These are phyloP conservation scores for Neurospora sp. DNA, from an alignment of 495 filamentous ascomycete species.

Conservation along the genomic window DNA sequence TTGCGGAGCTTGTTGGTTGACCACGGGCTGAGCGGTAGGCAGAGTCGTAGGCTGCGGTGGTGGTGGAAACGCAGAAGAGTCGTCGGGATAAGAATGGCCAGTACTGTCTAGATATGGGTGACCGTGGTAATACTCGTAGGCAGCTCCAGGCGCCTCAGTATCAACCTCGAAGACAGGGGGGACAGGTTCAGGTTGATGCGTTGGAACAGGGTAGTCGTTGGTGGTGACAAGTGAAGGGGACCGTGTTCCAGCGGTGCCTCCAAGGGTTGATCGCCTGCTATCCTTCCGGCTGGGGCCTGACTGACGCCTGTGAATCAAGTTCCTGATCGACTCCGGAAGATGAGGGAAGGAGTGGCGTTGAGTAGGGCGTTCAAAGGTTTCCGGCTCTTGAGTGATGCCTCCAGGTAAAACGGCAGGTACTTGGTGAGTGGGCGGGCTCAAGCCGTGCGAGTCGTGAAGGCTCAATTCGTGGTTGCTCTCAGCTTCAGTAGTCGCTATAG, in stretches of 20 bases:
- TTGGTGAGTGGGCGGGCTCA: conserved; percentile 12
- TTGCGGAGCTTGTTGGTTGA: neutral
- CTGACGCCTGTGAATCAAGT: conserved; percentile 11
- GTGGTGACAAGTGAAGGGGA: conserved; percentile 15
- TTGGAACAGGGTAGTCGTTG: conserved; percentile 1
- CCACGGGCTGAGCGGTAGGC: conserved; percentile 5
- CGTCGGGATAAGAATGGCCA: neutral
- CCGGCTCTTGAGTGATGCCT: conserved; percentile 24
- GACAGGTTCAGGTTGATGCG: conserved; percentile 2
- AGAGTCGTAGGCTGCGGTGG: conserved; percentile 2
- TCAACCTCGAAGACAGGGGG: conserved; percentile 15
- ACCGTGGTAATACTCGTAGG: conserved; percentile 23
- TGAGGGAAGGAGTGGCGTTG: conserved; percentile 10
- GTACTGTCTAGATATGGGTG: conserved; percentile 9
- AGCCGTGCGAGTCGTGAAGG: conserved; percentile 16
- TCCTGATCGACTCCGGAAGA: conserved; percentile 15
- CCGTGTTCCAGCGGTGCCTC: conserved; percentile 12
- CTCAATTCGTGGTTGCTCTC: conserved; percentile 19
- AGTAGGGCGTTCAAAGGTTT: conserved; percentile 13
- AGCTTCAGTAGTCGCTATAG: conserved; percentile 13
- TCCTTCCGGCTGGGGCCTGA: conserved; percentile 14
- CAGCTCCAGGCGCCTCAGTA: conserved; percentile 16
- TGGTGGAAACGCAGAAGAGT: neutral
- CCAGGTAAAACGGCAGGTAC: conserved; percentile 12
- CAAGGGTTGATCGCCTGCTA: conserved; percentile 18